Base-by-base conservation (phyloP, 176 grass and related monocot genomes). In the Zoysia pacifica region DNA sequence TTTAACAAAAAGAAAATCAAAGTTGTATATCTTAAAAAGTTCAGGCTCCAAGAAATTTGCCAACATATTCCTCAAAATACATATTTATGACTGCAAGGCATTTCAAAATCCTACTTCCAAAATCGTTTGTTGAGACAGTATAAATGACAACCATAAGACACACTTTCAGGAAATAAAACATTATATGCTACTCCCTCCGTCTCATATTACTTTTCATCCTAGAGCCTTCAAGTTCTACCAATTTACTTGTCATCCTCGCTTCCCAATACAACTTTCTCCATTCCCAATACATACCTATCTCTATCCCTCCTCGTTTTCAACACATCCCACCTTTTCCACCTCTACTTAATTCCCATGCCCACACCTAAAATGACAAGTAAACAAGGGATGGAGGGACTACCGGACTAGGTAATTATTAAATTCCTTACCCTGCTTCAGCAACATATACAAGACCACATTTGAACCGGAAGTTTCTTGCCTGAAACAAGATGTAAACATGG, bases 401-500 rank as follows among this genome's bases (percentile, higher is more conserved):
- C 62, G 48, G 42, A 84, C 28, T 65, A 38, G 8, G 72, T 70
- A 76, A 88, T 0, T 38, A 56, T 51, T 72, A 76, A 44, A 76
- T 81, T 46, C 62, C 86, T 86, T 90, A 99, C 96, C 96, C 96
- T 80, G 93, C 86, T 66, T 99, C 96, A 18, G 92, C 96, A 89
- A 99, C 96, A 89, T 99, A 95, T 70, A 99, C 96, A 37, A 99
- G 96, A 78, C 92, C 96, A 74, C 96, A 99, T 90, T 99, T 95
- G 86, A 99, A 99, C 58, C 96, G 88, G 58, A 99, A 99, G 82
- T 99, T 99, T 84, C 96, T 83, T 73, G 92, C 96, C 96, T 99
- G 88, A 84, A 87, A 82, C 65, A 49, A 15, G 36, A 90, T 47
- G 65, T 45, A 69, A 62, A 62, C 18, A 62, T 78, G 11, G 73